phyloP scores from a whole-genome alignment of 495 filamentous ascomycete genomes.

The Lasiosphaeria miniovina region DNA sequence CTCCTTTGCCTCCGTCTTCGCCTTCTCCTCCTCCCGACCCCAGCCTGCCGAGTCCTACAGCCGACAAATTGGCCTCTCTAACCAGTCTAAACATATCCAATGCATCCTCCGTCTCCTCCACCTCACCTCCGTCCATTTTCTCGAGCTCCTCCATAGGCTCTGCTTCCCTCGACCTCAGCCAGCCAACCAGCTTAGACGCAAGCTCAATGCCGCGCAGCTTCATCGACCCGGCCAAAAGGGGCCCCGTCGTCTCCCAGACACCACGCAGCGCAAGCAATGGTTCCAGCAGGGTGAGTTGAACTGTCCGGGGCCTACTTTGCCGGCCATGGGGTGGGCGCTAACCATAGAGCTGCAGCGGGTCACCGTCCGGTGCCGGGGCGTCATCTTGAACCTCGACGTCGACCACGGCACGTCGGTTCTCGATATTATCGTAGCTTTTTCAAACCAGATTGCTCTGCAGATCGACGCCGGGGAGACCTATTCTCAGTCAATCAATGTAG shows the following conservation, averaged over 20 bases:
- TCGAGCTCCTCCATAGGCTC: constrained; percentile 21
- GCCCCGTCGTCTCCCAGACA: constrained; percentile 55
- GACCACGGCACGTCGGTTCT: constrained; percentile 67
- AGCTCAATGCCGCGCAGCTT: constrained; percentile 15
- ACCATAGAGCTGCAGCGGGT: constrained; percentile 46
- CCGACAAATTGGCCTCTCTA: constrained; percentile 40
- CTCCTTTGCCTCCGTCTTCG: constrained; percentile 11
- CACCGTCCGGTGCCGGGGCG: constrained; percentile 62
- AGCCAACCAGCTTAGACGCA: constrained; percentile 25
- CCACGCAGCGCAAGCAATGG: constrained; percentile 83
- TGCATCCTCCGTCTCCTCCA: constrained; percentile 15
- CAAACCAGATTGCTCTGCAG: constrained; percentile 31
- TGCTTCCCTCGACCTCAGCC: constrained; percentile 16
- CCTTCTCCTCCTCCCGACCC: constrained; percentile 1
- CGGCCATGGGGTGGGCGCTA: constrained; percentile 8
- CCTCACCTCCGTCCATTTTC: constrained; percentile 18
- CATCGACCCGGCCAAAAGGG: constrained; percentile 34
- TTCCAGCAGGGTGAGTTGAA: constrained; percentile 60
- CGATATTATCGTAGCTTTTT: constrained; percentile 64
- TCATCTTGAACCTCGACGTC: constrained; percentile 61
- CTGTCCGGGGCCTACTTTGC: not conserved
- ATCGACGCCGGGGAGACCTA: constrained; percentile 30
- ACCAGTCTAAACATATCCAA: constrained; percentile 33
- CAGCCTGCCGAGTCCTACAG: constrained; percentile 9
- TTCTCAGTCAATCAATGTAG: constrained; percentile 54